Conservation (phyloP, 1,284 basidiomycete species). For the Ceratobasidium sp. region DNA sequence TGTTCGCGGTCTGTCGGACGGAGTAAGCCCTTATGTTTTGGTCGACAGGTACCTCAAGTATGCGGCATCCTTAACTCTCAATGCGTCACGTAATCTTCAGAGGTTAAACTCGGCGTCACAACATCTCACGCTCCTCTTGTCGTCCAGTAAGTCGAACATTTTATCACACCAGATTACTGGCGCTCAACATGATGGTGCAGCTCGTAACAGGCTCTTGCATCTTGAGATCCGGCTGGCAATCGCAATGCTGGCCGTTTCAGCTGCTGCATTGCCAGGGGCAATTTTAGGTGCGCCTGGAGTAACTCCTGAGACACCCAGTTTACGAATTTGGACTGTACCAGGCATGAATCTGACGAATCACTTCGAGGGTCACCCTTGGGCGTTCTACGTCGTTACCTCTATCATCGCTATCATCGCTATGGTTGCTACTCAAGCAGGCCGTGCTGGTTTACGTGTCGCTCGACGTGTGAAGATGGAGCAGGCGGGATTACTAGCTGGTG, state of each 20-base stretch:
- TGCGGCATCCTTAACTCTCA: slow-evolving; percentile 36
- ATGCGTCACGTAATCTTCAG: slow-evolving; percentile 40
- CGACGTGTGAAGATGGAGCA: slow-evolving; percentile 43
- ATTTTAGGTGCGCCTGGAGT: too few relatives aligned
- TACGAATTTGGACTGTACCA: too few relatives aligned
- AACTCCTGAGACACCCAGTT: too few relatives aligned
- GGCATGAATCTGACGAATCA: slow-evolving; percentile 47
- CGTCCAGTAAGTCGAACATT: slow-evolving; percentile 36
- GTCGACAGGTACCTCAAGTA: slow-evolving; percentile 41
- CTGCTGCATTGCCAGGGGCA: slow-evolving; percentile 42
- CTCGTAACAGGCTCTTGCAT: slow-evolving; percentile 43
- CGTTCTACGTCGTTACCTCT: slow-evolving; percentile 44
- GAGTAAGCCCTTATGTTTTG: background rate
- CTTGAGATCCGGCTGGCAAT: slow-evolving; percentile 43
- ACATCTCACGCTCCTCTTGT: slow-evolving; percentile 42
- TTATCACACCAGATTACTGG: background rate
- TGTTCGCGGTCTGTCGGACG: background rate
- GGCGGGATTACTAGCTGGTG: slow-evolving; percentile 42
- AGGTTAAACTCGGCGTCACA: slow-evolving; percentile 41
- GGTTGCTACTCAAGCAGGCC: slow-evolving; percentile 38
- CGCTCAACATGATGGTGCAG: background rate
- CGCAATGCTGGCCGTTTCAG: slow-evolving; percentile 39
- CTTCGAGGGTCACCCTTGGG: slow-evolving; percentile 42
- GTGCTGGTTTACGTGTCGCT: slow-evolving; percentile 35
- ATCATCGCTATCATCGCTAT: slow-evolving; percentile 31